A percentile compares a stretch with the other conserved stretches of the same genome.
These are phyloP conservation scores for Zygosaccharomyces sapae DNA, from an alignment of 1,139 yeast species.

Conservation along the genomic window DNA sequence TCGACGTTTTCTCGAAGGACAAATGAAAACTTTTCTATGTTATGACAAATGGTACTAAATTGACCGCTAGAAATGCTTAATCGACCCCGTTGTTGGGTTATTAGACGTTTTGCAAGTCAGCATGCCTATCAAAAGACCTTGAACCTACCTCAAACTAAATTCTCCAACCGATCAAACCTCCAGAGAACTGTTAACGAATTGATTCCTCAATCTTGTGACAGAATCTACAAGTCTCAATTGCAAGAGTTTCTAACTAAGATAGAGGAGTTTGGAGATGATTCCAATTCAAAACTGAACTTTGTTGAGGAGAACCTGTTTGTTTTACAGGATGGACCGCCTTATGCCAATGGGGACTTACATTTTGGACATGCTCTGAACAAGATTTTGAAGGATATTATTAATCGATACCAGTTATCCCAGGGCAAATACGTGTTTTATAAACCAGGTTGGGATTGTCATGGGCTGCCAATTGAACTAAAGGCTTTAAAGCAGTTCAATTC, in stretches of 20 bases:
- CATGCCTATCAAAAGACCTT: slow-evolving; percentile 47
- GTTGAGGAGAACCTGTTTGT: slow-evolving; percentile 46
- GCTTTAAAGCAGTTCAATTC: slow-evolving; percentile 48
- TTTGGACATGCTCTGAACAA: slow-evolving; percentile 93
- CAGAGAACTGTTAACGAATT: slow-evolving; percentile 33
- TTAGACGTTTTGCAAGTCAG: slow-evolving; percentile 10
- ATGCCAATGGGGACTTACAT: slow-evolving; percentile 92
- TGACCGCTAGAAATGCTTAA: slow-evolving; percentile 4
- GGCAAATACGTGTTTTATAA: slow-evolving; percentile 63
- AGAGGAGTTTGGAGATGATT: slow-evolving; percentile 10
- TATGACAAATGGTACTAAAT: neutral
- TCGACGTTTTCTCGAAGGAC: neutral
- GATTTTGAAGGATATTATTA: slow-evolving; percentile 78
- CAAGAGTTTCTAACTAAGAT: slow-evolving; percentile 22
- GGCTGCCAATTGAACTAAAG: slow-evolving; percentile 89
- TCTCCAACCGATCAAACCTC: slow-evolving; percentile 47
- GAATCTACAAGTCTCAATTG: slow-evolving; percentile 36
- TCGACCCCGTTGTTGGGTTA: slow-evolving; percentile 2
- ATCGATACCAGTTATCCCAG: slow-evolving; percentile 60
- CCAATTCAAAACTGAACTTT: slow-evolving; percentile 16
- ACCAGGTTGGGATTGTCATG: slow-evolving; percentile 99
- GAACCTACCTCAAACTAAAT: slow-evolving; percentile 49
- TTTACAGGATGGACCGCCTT: slow-evolving; percentile 97
- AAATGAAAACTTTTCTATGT: neutral
- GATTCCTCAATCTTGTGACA: slow-evolving; percentile 39